A percentile compares a stretch with the other conserved stretches of the same genome.
Evolutionary conservation across 202 grass and related monocot species (phyloP).

Genomic region (Hordeum pubiflorum): DNA sequence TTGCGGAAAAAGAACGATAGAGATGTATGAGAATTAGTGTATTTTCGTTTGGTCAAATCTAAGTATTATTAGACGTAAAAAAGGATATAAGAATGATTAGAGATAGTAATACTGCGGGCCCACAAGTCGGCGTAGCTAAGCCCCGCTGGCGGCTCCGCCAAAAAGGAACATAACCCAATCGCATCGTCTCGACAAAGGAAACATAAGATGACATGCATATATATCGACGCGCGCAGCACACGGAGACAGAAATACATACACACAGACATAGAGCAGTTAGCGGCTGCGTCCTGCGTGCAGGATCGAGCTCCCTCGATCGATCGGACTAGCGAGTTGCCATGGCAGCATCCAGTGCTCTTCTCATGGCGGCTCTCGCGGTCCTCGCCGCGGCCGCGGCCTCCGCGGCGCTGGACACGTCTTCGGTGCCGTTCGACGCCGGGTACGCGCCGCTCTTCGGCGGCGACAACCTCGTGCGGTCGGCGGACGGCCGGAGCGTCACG

Average conservation of each 20-base stretch:
- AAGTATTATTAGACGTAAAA: neutral
- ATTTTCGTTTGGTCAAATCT: neutral
- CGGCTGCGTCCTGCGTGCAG: neutral
- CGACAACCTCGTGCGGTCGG: conserved; percentile 49
- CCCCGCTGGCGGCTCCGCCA: neutral
- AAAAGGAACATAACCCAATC: neutral
- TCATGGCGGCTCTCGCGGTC: neutral
- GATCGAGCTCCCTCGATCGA: neutral
- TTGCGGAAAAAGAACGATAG: too few species aligned
- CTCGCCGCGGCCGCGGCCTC: neutral
- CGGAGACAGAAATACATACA: neutral
- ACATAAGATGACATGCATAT: neutral
- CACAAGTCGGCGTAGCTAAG: neutral
- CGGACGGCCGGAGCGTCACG: conserved; percentile 33
- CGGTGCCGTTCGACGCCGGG: conserved; percentile 46
- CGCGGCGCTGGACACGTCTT: conserved; percentile 23
- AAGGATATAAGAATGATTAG: too few species aligned
- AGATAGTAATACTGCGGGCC: neutral
- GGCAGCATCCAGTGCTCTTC: neutral
- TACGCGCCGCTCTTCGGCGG: conserved; percentile 65
- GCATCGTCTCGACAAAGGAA: neutral
- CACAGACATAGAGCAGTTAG: neutral
- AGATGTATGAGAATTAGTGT: neutral
- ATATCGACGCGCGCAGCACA: neutral
- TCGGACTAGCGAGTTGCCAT: neutral